phyloP scores from a whole-genome alignment of 495 filamentous ascomycete genomes.

The Halenospora varia region DNA sequence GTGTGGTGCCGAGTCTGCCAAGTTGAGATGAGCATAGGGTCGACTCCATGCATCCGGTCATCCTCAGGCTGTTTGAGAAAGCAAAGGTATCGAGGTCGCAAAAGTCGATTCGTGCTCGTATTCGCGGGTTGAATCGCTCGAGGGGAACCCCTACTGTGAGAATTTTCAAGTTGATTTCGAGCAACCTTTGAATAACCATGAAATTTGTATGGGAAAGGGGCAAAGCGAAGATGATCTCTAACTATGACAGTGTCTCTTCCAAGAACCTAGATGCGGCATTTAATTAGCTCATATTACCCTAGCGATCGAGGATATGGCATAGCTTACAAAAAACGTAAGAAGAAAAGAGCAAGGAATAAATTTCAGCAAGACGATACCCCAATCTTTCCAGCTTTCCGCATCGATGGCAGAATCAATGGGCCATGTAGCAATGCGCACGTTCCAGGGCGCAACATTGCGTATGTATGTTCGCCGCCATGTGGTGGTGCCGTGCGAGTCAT shows the following conservation, averaged over 20 bases:
- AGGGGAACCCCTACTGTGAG: too few species aligned
- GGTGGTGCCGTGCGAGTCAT: neutral
- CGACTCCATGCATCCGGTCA: neutral
- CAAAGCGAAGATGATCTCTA: neutral
- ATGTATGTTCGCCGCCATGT: constrained; percentile 22
- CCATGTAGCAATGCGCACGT: neutral
- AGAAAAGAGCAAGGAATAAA: neutral
- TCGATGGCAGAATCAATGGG: neutral
- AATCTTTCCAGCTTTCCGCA: neutral
- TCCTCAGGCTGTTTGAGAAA: neutral
- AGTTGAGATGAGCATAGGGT: too few species aligned
- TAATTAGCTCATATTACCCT: too few species aligned
- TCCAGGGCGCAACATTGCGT: constrained; percentile 13
- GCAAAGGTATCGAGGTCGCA: neutral
- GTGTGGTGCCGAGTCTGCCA: neutral
- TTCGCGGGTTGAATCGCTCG: neutral
- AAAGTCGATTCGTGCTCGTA: neutral
- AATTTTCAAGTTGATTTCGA: too few species aligned
- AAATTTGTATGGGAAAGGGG: neutral
- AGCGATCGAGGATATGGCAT: too few species aligned
- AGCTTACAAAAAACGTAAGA: neutral
- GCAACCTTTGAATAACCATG: neutral
- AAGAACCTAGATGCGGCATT: neutral
- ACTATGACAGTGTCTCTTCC: neutral
- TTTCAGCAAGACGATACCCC: neutral